Base-by-base conservation (phyloP, 495 filamentous ascomycete species). In the Aspergillus nidulans region DNA sequence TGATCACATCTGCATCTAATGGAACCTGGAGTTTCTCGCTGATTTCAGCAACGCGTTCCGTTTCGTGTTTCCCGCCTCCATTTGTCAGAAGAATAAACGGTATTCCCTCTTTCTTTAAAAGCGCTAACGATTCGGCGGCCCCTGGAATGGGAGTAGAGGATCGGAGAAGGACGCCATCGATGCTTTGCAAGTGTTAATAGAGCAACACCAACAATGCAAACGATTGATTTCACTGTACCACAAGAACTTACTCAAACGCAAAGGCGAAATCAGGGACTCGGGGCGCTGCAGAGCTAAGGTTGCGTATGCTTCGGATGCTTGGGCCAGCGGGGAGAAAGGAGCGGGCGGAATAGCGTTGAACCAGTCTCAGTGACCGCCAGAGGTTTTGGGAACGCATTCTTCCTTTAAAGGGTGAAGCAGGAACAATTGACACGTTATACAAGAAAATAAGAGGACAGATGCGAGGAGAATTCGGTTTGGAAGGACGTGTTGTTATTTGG, bases 151-250 rank as follows among this genome's bases (percentile, higher is more conserved):
- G 85, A 50, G 81, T 82, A 0, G 86, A 83, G 58, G 86, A 84
- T 65, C 91, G 90, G n/a, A 96, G 78, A 18, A 99, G 86, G 23
- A 99, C 95, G 56, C 95, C 95, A 67, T 99, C 94, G 64, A 97
- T 95, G 68, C 91, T 96, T 49, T 12, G 23, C 9, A 26, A 0
- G 15, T 25, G 43, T 58, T 41, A 49, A 41, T 23, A n/a, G 16
- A 16, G 23, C 40, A 39, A 28, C 4, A 24, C 19, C 1, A 15
- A 15, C 8, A 30, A 21, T 30, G 41, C 39, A 53, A 44, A 24
- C 20, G 12, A 49, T 38, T 10, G 1, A 41, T 18, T 32, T 39
- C 36, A 23, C 24, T 53, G 18, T 46, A 26, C 56, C 53, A 45
- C 58, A 9, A n/a, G 2, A 44, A 74, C 80, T 68, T 80, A 91